A percentile compares a stretch with the other conserved stretches of the same genome.
Evolutionary conservation across 2,329 filamentous ascomycete genomes (phyloP).

Genomic region (Beauveria caledonica): DNA sequence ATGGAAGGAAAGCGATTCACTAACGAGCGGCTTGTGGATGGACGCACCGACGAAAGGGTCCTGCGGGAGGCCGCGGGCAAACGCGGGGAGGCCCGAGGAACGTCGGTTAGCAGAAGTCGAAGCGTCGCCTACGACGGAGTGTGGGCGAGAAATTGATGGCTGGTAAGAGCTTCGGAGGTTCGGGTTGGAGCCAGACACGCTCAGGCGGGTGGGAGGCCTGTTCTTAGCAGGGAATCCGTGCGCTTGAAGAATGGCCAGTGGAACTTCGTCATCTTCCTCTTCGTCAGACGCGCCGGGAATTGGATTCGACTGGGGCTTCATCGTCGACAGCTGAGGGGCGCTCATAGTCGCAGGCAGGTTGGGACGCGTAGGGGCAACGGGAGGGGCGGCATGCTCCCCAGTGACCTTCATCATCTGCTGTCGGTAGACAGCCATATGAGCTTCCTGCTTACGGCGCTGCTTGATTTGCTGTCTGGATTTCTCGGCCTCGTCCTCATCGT

Average conservation of each 20-base stretch:
- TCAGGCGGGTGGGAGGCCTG: constrained; percentile 62
- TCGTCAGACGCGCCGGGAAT: constrained; percentile 67
- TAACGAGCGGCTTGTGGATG: constrained; percentile 60
- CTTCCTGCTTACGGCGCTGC: constrained; percentile 80
- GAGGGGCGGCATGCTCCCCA: constrained; percentile 49
- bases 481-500: constrained; percentile 73
- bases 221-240: constrained; percentile 80
- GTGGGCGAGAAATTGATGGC: constrained; percentile 30
- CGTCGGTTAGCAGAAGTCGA: constrained; percentile 21
- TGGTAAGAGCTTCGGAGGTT: constrained; percentile 57
- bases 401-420: constrained; percentile 97
- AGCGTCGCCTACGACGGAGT: constrained; percentile 47
- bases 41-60: constrained; percentile 80
- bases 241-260: constrained; percentile 75
- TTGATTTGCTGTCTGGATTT: constrained; percentile 64
- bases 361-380: constrained; percentile 36
- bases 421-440: constrained; percentile 79
- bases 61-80: constrained; percentile 71
- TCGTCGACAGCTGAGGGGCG: constrained; percentile 47
- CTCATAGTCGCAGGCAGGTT: constrained; percentile 51
- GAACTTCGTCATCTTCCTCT: constrained; percentile 86
- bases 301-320: constrained; percentile 28
- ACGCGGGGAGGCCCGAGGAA: constrained; percentile 58
- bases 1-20: constrained; percentile 67
- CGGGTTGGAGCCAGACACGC: constrained; percentile 57